Evolutionary conservation across 2,329 filamentous ascomycete species (phyloP), one percentile per base, ranked within the genome.

Genomic region (Pestalotiopsis sp.): DNA sequence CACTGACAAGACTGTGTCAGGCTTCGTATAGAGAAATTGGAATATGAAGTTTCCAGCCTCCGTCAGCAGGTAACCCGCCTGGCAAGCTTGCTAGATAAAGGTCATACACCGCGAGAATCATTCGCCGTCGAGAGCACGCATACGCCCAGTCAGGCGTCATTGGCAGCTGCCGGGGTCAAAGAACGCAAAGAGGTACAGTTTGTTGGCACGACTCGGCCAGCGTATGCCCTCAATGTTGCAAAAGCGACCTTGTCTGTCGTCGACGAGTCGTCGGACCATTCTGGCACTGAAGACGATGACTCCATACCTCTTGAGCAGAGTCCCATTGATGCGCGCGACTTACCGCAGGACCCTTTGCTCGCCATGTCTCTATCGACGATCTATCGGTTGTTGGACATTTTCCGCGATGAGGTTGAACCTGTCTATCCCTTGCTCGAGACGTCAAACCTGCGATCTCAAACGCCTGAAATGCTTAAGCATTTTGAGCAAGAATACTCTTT

Each of bases 111-210:
- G 13, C 27, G 27, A 3, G 41, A 59, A 41, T 14, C 12, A 6
- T 17, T 41, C 17, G 52, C 38, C n/a, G 9, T 38, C 7, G 64
- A 66, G 9, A 61, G 57, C 23, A 27, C 17, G n/a, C 20, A 20
- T 14, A 66, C 64, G 3, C 52, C 64, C 2, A 52, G 55, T 17
- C 63, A 65, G 63, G 31, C 49, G 14, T 66, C 64, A 17, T 12
- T 66, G 12, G 20, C 52, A n/a, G 55, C 64, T 31, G 36, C 52
- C 9, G 52, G 52, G 9, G 25, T 65, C 13, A 65, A 65, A n/a
- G 63, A 65, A 13, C 63, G 41, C 6, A 66, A 66, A 39, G 64
- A 66, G 23, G 41, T 52, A 12, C 64, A 66, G 14, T 66, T 66
- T 36, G 36, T 66, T 12, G 64, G 64, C 3, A 59, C 52, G 5